Evolutionary conservation across 805 yeast genomes (phyloP).

Genomic region (Starmerella floricola): DNA sequence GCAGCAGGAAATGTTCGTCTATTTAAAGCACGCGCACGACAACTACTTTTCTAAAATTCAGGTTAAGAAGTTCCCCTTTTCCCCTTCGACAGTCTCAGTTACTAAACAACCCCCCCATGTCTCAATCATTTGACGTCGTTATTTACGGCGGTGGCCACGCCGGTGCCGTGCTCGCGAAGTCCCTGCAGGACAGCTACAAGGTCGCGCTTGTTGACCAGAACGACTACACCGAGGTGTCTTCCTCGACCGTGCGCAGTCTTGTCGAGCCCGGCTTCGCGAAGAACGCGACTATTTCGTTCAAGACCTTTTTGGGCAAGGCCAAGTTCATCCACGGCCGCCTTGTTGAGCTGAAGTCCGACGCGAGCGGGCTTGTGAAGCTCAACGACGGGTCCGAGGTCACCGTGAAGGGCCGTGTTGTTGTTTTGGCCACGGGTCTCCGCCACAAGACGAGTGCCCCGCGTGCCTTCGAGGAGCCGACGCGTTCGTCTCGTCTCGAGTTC

Average conservation of each 20-base stretch:
- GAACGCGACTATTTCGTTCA: background rate
- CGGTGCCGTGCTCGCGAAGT: constrained; percentile 3
- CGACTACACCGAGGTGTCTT: constrained; percentile 4
- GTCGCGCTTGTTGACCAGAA: constrained; percentile 5
- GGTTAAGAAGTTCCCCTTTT: too few relatives aligned
- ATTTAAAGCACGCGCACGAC: too few relatives aligned
- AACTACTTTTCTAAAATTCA: too few relatives aligned
- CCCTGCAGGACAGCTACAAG: background rate
- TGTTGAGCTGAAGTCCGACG: background rate
- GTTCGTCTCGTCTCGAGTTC: background rate
- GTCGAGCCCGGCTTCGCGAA: constrained; percentile 7
- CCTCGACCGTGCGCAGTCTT: constrained; percentile 7
- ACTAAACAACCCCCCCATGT: too few relatives aligned
- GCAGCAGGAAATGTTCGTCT: too few relatives aligned
- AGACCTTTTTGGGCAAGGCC: background rate
- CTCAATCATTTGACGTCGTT: constrained; percentile 2
- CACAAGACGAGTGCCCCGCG: constrained; percentile 1
- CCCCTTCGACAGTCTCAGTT: too few relatives aligned
- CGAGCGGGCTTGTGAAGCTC: background rate
- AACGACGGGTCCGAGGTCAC: too few relatives aligned
- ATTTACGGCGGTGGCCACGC: constrained; percentile 11
- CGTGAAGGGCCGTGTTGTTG: constrained; percentile 5
- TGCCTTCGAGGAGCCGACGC: background rate
- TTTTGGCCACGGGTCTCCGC: constrained; percentile 8
- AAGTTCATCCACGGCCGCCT: constrained; percentile 6